phyloP scores from a whole-genome alignment of 441 rosid genomes.

The Pelargonium exstipulatum region DNA sequence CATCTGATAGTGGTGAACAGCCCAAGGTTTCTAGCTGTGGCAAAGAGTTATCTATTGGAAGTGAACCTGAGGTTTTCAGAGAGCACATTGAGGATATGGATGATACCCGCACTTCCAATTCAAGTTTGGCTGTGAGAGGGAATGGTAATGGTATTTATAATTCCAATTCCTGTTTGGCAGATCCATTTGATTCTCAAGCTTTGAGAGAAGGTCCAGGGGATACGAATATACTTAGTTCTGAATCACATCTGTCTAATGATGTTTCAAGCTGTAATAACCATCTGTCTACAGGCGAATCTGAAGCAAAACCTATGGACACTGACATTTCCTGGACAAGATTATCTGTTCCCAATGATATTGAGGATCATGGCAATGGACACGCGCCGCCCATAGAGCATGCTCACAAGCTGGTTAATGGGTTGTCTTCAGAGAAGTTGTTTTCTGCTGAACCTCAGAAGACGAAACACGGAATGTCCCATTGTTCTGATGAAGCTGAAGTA shows the following conservation, averaged over 20 bases:
- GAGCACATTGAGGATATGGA: constrained; percentile 14
- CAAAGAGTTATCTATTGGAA: constrained; percentile 19
- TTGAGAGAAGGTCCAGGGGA: constrained; percentile 13
- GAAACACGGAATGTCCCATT: constrained; percentile 18
- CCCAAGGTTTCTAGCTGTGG: constrained; percentile 22
- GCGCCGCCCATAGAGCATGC: background rate
- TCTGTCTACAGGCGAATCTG: constrained; percentile 12
- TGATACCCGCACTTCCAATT: constrained; percentile 27
- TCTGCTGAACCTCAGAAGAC: constrained; percentile 10
- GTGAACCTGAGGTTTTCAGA: constrained; percentile 6
- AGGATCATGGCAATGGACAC: constrained; percentile 21
- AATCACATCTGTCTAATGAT: constrained; percentile 15
- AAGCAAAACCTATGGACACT: constrained; percentile 9
- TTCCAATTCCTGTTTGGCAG: constrained; percentile 18
- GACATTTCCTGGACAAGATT: constrained; percentile 6
- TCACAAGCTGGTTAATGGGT: background rate
- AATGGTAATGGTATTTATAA: constrained; percentile 15
- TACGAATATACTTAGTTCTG: constrained; percentile 14
- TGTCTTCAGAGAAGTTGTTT: constrained; percentile 5
- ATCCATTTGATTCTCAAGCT: constrained; percentile 13
- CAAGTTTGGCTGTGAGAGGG: constrained; percentile 17
- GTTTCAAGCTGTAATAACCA: constrained; percentile 17
- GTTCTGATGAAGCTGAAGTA: constrained; percentile 18
- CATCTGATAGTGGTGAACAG: constrained; percentile 23
- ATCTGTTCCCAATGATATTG: constrained; percentile 10